These are phyloP conservation scores for Lecanicillium sp. DNA, from an alignment of 2,329 filamentous ascomycete genomes.

Conservation along the genomic window DNA sequence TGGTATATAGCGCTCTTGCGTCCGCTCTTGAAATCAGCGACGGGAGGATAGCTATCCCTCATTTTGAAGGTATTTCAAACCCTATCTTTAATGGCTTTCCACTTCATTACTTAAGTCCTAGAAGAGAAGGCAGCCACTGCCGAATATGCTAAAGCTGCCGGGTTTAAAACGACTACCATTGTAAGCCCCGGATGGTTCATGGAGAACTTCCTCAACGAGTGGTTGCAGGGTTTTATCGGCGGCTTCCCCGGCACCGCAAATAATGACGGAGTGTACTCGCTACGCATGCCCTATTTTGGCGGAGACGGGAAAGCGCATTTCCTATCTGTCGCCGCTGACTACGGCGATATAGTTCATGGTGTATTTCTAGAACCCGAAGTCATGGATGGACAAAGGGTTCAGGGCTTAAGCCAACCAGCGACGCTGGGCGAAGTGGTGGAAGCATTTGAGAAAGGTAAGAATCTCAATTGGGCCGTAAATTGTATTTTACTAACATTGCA, in stretches of 20 bases:
- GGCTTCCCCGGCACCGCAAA: conserved; percentile 34
- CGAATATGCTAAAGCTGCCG: conserved; percentile 28
- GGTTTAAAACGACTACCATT: conserved; percentile 30
- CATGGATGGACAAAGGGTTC: conserved; percentile 31
- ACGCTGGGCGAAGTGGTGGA: conserved; percentile 25
- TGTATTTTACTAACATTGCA: too few species aligned
- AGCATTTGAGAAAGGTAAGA: conserved; percentile 28
- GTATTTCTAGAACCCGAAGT: conserved; percentile 34
- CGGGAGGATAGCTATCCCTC: conserved; percentile 25
- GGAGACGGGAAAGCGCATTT: conserved; percentile 31
- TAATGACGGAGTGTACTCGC: conserved; percentile 31
- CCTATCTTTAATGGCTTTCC: not conserved
- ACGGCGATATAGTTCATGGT: conserved; percentile 40
- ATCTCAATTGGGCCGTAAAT: too few species aligned
- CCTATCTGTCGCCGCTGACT: conserved; percentile 35
- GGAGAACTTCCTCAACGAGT: conserved; percentile 33
- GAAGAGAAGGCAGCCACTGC: conserved; percentile 34
- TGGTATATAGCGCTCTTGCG: conserved; percentile 31
- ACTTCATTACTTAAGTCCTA: conserved; percentile 14
- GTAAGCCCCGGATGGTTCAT: conserved; percentile 37
- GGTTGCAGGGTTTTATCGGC: conserved; percentile 30
- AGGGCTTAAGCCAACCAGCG: conserved; percentile 31
- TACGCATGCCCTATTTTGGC: conserved; percentile 33
- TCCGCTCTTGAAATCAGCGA: conserved; percentile 28
- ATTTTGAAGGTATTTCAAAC: conserved; percentile 27